Evolutionary conservation across 2,329 filamentous ascomycete species (phyloP).

Genomic region (Trichophyton mentagrophytes): DNA sequence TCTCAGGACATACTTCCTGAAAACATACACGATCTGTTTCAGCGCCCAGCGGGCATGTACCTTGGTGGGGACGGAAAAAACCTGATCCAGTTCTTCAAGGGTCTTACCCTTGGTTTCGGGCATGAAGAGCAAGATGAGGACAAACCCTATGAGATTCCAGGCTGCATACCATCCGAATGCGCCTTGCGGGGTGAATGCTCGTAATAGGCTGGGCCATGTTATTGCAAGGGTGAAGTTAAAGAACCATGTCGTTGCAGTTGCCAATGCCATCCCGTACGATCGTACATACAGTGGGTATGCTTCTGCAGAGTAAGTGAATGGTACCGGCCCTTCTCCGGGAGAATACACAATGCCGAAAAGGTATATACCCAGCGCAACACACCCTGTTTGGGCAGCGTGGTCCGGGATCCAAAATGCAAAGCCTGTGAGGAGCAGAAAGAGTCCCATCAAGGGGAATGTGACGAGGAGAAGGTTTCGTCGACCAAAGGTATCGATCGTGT

Average conservation of each 20-base stretch:
- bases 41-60: conserved; percentile 31
- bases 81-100: conserved; percentile 39
- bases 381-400: conserved; percentile 24
- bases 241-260: conserved; percentile 50
- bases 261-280: conserved; percentile 48
- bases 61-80: conserved; percentile 41
- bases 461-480: conserved; percentile 50
- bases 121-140: conserved; percentile 32
- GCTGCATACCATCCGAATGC: conserved; percentile 41
- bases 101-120: conserved; percentile 32
- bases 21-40: conserved; percentile 26
- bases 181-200: conserved; percentile 38
- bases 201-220: conserved; percentile 41
- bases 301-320: conserved; percentile 56
- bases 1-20: conserved; percentile 25
- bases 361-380: conserved; percentile 34
- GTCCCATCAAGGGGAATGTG: conserved; percentile 53
- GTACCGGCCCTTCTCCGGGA: conserved; percentile 51
- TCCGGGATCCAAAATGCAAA: conserved; percentile 42
- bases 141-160: conserved; percentile 35
- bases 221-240: conserved; percentile 44
- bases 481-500: conserved; percentile 57
- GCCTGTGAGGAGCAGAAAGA: conserved; percentile 40
- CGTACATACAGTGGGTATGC: conserved; percentile 53
- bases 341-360: conserved; percentile 36